These are phyloP conservation scores for Sequoia sempervirens DNA, from an alignment of 75 land plant species.

Conservation along the genomic window DNA sequence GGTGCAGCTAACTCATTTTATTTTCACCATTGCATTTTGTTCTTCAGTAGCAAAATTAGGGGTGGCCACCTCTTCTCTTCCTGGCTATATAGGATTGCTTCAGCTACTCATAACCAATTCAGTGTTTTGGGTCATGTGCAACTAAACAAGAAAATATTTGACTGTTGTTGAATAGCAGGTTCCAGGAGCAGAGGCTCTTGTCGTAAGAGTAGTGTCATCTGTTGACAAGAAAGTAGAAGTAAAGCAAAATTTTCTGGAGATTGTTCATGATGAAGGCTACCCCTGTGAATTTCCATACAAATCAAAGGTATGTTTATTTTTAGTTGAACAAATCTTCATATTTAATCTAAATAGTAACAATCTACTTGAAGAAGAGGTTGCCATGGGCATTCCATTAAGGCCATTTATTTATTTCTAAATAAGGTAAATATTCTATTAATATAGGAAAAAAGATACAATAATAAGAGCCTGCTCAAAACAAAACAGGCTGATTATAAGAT, in stretches of 20 bases:
- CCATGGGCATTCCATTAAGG: neutral
- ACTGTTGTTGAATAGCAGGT: slow-evolving; percentile 16
- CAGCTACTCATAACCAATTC: neutral
- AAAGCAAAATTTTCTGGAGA: slow-evolving; percentile 15
- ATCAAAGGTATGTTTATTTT: slow-evolving; percentile 20
- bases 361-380: neutral
- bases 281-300: slow-evolving; percentile 24
- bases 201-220: slow-evolving; percentile 29
- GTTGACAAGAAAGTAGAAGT: slow-evolving; percentile 32
- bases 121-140: neutral
- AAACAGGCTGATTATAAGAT: too few relatives aligned
- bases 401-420: too few relatives aligned
- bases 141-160: neutral
- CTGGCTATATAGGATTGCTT: neutral
- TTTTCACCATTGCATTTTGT: neutral
- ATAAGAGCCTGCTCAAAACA: too few relatives aligned
- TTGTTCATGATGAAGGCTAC: slow-evolving; percentile 22
- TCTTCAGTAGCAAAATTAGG: neutral
- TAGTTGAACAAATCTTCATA: neutral
- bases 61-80: neutral
- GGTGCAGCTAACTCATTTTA: neutral
- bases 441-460: too few relatives aligned
- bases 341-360: neutral
- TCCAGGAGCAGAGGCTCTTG: slow-evolving; percentile 28
- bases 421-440: too few relatives aligned